phyloP scores from a whole-genome alignment of 257 asterid genomes.

The Nicotiana attenuata region DNA sequence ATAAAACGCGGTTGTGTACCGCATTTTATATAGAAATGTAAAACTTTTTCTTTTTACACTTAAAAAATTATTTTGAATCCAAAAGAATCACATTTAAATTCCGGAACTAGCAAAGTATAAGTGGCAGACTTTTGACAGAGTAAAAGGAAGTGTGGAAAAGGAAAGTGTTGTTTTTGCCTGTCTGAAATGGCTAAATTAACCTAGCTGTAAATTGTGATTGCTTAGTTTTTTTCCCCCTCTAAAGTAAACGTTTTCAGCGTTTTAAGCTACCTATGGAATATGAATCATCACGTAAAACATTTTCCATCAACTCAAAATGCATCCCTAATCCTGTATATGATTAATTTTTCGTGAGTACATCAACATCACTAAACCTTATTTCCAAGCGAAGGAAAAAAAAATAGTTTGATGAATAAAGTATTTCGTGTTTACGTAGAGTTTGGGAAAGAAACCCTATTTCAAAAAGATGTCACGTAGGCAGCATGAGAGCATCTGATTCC shows the following conservation, averaged over 20 bases:
- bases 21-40: too few species aligned
- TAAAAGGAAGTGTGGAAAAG: not conserved
- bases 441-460: too few species aligned
- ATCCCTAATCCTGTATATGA: too few species aligned
- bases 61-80: too few species aligned
- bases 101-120: not conserved
- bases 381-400: not conserved
- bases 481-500: too few species aligned
- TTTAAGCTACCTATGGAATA: not conserved
- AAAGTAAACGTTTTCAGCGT: too few species aligned
- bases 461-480: too few species aligned
- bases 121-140: not conserved
- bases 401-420: fast-evolving
- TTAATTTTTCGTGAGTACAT: not conserved
- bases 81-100: too few species aligned
- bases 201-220: not conserved
- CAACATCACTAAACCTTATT: not conserved
- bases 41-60: too few species aligned
- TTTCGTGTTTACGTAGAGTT: too few species aligned
- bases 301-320: not conserved
- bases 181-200: not conserved
- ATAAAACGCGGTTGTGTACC: too few species aligned
- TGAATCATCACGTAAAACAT: not conserved
- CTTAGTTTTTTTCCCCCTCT: too few species aligned
- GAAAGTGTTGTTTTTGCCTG: not conserved